A percentile compares a stretch with the other conserved stretches of the same genome.
Conservation (phyloP, 305 asterid genomes). For the Striga hermonthica region DNA sequence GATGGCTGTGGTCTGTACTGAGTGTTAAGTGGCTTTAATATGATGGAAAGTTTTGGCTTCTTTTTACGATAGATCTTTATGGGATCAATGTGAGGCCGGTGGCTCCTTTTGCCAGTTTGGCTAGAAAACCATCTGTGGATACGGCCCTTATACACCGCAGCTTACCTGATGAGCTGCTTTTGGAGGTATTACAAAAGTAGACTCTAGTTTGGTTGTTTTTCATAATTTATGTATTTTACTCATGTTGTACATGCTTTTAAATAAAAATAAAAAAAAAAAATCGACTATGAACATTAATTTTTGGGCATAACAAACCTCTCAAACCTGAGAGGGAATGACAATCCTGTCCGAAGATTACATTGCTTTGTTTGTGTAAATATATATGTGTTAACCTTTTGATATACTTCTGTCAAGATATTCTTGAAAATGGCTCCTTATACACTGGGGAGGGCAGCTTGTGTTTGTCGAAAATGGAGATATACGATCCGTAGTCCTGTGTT, state of each 20-base stretch:
- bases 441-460: conserved; percentile 88
- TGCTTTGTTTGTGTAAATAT: not conserved
- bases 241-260: too few species aligned
- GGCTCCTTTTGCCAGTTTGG: conserved; percentile 69
- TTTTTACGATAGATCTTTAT: conserved; percentile 62
- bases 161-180: conserved; percentile 85
- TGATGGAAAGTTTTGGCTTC: conserved; percentile 1
- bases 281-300: not conserved
- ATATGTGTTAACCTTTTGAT: conserved; percentile 15
- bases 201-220: too few species aligned
- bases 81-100: conserved; percentile 89
- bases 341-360: too few species aligned
- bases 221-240: too few species aligned
- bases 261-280: too few species aligned
- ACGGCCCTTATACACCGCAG: conserved; percentile 64
- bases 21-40: not conserved
- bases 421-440: conserved; percentile 68
- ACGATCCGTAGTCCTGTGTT: conserved; percentile 84
- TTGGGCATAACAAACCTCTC: not conserved
- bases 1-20: not conserved
- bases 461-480: conserved; percentile 94
- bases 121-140: conserved; percentile 56
- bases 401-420: conserved; percentile 54
- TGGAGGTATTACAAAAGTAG: conserved; percentile 49
- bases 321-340: too few species aligned